phyloP scores from a whole-genome alignment of 2,329 filamentous ascomycete genomes.

The Dactylellina sp. region DNA sequence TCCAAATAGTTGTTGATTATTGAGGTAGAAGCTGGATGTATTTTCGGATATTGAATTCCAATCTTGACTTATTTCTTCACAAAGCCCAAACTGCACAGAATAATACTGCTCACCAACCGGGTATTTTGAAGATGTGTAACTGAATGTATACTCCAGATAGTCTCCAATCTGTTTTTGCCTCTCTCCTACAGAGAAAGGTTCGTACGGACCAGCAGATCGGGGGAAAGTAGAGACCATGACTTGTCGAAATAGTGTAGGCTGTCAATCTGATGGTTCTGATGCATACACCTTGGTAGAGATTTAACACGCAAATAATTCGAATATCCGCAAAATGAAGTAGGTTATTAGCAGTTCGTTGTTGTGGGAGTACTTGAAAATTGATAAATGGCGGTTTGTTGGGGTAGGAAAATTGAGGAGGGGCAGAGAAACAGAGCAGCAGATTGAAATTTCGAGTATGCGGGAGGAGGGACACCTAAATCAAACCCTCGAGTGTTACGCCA shows the following conservation, averaged over 20 bases:
- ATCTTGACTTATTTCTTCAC: constrained; percentile 6
- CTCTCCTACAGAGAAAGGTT: constrained; percentile 6
- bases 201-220: constrained; percentile 11
- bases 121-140: constrained; percentile 6
- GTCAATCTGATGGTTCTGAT: too few relatives aligned
- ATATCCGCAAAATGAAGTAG: too few relatives aligned
- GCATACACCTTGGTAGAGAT: too few relatives aligned
- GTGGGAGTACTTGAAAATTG: too few relatives aligned
- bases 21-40: constrained; percentile 2
- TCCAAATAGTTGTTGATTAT: constrained; percentile 23
- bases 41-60: constrained; percentile 11
- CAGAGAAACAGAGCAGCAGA: too few relatives aligned
- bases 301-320: too few relatives aligned
- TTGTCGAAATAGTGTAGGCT: background rate
- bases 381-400: too few relatives aligned
- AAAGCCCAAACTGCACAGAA: background rate
- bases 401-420: too few relatives aligned
- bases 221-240: constrained; percentile 24
- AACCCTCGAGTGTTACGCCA: too few relatives aligned
- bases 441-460: too few relatives aligned
- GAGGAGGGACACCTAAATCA: too few relatives aligned
- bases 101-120: background rate
- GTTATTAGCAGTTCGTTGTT: too few relatives aligned
- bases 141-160: constrained; percentile 4
- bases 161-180: background rate